These are phyloP conservation scores for Beauveria varroae DNA, from an alignment of 2,329 filamentous ascomycete genomes.

Conservation along the genomic window DNA sequence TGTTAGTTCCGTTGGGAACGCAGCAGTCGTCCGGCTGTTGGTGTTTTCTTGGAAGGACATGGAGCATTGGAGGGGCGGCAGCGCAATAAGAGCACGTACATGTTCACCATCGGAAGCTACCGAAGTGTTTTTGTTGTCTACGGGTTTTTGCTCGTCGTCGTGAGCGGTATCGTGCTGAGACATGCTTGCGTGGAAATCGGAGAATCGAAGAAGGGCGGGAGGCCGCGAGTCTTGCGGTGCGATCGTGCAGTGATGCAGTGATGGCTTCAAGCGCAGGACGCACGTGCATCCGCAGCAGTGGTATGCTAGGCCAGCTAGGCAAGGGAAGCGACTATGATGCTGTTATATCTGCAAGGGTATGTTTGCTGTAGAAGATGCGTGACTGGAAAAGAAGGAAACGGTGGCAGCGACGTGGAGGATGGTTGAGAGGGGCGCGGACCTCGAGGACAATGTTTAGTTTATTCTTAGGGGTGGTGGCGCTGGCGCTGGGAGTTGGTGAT, in stretches of 20 bases:
- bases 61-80: background rate
- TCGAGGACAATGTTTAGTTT: conserved; percentile 8
- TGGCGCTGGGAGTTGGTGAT: conserved; percentile 7
- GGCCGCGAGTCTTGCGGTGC: background rate
- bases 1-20: conserved; percentile 12
- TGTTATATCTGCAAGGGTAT: conserved; percentile 10
- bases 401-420: background rate
- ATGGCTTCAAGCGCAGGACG: background rate
- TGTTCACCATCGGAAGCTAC: background rate
- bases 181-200: conserved; percentile 13
- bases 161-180: conserved; percentile 14
- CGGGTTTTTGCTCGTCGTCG: conserved; percentile 7
- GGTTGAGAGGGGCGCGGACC: conserved; percentile 1
- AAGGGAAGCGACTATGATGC: background rate
- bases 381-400: background rate
- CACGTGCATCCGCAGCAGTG: conserved; percentile 6
- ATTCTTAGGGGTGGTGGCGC: conserved; percentile 6
- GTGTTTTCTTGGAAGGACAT: background rate
- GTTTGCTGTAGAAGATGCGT: conserved; percentile 6
- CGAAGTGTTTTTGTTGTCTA: background rate
- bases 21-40: background rate
- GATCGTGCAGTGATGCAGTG: background rate
- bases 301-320: conserved; percentile 9
- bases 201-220: background rate
- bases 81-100: background rate